phyloP scores from a whole-genome alignment of 2,329 filamentous ascomycete species.

The Raffaelea albimanens region DNA sequence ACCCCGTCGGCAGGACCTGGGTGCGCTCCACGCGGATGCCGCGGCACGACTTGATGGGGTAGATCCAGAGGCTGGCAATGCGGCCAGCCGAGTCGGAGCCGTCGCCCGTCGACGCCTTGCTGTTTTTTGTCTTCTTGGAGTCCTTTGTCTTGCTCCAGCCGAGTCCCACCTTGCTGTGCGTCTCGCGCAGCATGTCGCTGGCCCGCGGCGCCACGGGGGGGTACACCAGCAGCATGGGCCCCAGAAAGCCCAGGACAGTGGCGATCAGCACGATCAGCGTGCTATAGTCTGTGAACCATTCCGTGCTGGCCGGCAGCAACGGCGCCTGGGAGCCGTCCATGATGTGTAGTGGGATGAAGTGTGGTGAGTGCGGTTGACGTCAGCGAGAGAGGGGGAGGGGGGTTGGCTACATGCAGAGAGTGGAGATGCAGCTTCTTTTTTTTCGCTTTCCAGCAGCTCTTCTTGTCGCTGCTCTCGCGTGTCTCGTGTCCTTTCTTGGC shows the following conservation, averaged over 20 bases:
- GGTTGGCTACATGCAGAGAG: no score
- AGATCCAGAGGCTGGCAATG: conserved; percentile 62
- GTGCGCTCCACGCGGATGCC: conserved; percentile 63
- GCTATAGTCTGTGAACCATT: conserved; percentile 1
- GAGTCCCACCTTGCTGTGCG: conserved; percentile 38
- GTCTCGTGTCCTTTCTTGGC: no score
- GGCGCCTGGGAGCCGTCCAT: no score
- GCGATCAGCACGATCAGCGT: conserved; percentile 26
- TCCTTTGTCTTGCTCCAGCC: no score
- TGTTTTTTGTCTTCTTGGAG: conserved; percentile 15
- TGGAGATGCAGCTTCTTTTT: no score
- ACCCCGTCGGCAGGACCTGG: conserved; percentile 56
- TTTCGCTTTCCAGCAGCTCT: no score
- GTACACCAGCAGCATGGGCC: conserved; percentile 45
- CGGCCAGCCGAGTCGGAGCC: conserved; percentile 2
- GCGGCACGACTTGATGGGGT: conserved; percentile 74
- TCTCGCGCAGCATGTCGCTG: conserved; percentile 45
- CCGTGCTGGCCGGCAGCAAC: no score
- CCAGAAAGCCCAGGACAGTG: conserved; percentile 39
- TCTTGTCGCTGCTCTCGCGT: no score
- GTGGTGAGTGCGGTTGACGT: no score
- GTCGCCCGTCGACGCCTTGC: background rate
- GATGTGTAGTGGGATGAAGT: no score
- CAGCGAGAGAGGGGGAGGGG: no score
- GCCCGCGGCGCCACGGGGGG: conserved; percentile 43